Base-by-base conservation (phyloP, 768 basidiomycete genomes). In the Leccinum rimulosum region DNA sequence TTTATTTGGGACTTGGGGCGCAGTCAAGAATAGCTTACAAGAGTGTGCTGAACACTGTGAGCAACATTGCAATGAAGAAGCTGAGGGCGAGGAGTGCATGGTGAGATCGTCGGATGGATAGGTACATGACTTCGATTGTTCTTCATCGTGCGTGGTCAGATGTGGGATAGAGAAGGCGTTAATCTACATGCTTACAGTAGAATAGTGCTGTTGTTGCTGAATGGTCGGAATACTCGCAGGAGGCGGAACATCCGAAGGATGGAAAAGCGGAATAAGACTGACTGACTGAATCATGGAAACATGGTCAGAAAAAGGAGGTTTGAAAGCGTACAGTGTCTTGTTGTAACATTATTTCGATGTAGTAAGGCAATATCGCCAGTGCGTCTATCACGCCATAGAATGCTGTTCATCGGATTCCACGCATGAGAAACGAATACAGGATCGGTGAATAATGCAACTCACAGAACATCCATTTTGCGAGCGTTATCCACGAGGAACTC, bases 41-140 rank as follows among this genome's bases (percentile, higher is more conserved):
- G 14, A 95, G 77, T 0, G 93, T 95, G 61, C 92, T 93, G 71
- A 93, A 95, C 7, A 95, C 85, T 1, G 92, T 85, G 43, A 96
- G 77, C 2, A 92, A 84, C 86, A 94, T 93, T 55, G 87, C 74
- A 14, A 95, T 89, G 75, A 96, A 95, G 73, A 95, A 96, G 3
- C 84, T 83, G 19, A 96, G 85, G 0, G 94, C 93, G 3, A 94
- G 80, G 1, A 95, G 78, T 0, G 93, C 93, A 65, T 95, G 91
- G 63, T 92, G 88, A 0, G 91, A 94, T 60, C 92, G 80, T 52
- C 89, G 82, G 36, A 95, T 87, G 31, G 92, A 87, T 31, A 96
- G 81, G 70, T 89, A 93, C 94, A 96, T 97, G 66, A 93, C 91
- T 77, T 93, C 90, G 52, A 93, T 93, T 0, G 91, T 93, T 50